A percentile compares a stretch with the other conserved stretches of the same genome.
Conservation (phyloP, 805 yeast species). For the Brettanomyces naardenensis region DNA sequence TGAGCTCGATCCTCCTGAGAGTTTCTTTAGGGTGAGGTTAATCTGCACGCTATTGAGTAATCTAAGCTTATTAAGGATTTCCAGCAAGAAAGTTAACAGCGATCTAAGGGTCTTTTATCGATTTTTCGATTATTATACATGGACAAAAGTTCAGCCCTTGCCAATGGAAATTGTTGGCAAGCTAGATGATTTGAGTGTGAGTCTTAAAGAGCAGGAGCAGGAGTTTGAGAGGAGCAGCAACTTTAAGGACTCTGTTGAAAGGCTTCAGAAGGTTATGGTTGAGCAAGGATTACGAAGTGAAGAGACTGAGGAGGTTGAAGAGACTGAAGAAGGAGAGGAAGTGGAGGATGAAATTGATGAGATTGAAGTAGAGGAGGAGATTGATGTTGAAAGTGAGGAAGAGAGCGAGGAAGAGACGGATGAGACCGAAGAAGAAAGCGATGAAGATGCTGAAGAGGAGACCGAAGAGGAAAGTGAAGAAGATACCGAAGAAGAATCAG, state of each 20-base stretch:
- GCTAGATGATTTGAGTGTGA: slow-evolving; percentile 27
- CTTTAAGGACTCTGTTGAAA: slow-evolving; percentile 12
- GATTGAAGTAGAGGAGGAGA: slow-evolving; percentile 7
- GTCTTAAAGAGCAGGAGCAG: slow-evolving; percentile 24
- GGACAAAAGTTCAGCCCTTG: slow-evolving; percentile 51
- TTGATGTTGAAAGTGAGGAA: slow-evolving; percentile 9
- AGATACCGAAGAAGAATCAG: slow-evolving; percentile 13
- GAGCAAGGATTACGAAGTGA: slow-evolving; percentile 16
- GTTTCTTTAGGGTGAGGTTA: slow-evolving; percentile 66
- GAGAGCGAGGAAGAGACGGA: slow-evolving; percentile 14
- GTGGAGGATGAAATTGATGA: slow-evolving; percentile 9
- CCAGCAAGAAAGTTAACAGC: slow-evolving; percentile 9
- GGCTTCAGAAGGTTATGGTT: slow-evolving; percentile 10
- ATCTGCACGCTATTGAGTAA: slow-evolving; percentile 35
- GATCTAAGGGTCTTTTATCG: slow-evolving; percentile 36
- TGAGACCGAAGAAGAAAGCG: slow-evolving; percentile 22
- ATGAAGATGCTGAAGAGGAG: slow-evolving; percentile 26
- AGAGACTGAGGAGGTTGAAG: slow-evolving; percentile 11
- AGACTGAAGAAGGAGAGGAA: slow-evolving; percentile 8
- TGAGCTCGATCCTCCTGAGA: slow-evolving; percentile 53
- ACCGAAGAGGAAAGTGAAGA: slow-evolving; percentile 19
- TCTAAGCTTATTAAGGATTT: slow-evolving; percentile 8
- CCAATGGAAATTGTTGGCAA: slow-evolving; percentile 45
- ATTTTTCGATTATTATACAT: slow-evolving; percentile 65
- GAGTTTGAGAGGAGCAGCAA: slow-evolving; percentile 14